These are phyloP conservation scores for Aureobasidium sp. DNA, from an alignment of 2,329 filamentous ascomycete species.

Conservation along the genomic window DNA sequence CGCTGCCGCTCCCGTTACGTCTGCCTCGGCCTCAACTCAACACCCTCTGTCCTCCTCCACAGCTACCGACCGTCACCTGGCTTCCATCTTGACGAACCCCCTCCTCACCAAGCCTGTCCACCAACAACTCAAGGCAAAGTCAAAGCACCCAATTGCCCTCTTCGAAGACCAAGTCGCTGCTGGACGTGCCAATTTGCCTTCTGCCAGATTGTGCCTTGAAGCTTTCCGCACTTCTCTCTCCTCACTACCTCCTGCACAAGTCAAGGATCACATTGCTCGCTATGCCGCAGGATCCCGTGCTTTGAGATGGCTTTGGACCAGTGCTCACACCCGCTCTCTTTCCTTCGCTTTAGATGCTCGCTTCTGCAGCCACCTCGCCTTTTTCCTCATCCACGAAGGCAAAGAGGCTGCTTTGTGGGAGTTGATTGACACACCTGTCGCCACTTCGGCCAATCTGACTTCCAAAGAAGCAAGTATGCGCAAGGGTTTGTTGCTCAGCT, in stretches of 20 bases:
- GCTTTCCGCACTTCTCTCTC: conserved; percentile 20
- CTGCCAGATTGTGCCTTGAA: conserved; percentile 31
- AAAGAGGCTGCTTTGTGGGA: conserved; percentile 22
- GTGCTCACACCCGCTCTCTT: conserved; percentile 14
- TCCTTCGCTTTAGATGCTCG: conserved; percentile 17
- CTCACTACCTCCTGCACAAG: conserved; percentile 13
- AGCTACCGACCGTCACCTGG: conserved; percentile 37
- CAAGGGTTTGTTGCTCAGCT: background rate
- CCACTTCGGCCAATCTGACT: background rate
- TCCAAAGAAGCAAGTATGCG: conserved; percentile 1
- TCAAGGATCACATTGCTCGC: conserved; percentile 13
- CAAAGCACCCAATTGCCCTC: conserved; percentile 31
- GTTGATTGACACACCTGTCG: conserved; percentile 17
- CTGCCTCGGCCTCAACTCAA: background rate
- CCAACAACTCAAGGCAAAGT: conserved; percentile 18
- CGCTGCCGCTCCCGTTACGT: conserved; percentile 15
- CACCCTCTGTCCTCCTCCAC: background rate
- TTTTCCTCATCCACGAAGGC: conserved; percentile 21
- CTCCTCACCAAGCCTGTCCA: conserved; percentile 29
- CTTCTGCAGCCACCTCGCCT: conserved; percentile 18
- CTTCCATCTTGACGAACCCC: conserved; percentile 44
- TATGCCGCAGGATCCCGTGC: conserved; percentile 20
- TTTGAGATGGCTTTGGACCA: conserved; percentile 24
- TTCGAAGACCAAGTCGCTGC: conserved; percentile 32
- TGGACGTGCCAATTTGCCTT: conserved; percentile 29